Conservation (phyloP, 495 filamentous ascomycete species). For the Penicillium antarcticum region DNA sequence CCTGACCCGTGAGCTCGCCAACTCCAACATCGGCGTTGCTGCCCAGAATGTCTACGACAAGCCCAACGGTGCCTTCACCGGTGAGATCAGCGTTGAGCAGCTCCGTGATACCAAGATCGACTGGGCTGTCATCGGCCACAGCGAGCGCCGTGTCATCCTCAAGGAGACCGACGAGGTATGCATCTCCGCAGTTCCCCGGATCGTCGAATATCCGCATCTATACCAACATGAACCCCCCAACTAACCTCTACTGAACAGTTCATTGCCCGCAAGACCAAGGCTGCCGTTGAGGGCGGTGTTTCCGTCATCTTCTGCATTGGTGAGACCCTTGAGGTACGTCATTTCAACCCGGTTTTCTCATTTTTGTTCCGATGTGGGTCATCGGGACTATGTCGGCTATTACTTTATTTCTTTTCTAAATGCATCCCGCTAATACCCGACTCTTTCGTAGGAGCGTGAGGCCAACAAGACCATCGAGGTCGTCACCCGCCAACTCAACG, state of each 20-base stretch:
- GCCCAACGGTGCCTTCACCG: conserved; percentile 95
- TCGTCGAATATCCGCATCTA: background rate
- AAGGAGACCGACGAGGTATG: conserved; percentile 72
- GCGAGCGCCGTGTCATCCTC: conserved; percentile 83
- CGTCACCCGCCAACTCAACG: conserved; percentile 73
- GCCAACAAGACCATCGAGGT: conserved; percentile 83
- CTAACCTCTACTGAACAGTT: conserved; percentile 42
- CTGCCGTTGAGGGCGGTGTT: conserved; percentile 79
- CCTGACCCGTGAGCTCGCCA: conserved; percentile 71
- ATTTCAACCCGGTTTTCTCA: conserved; percentile 20
- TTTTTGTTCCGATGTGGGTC: conserved; percentile 28
- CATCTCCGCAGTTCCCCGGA: background rate
- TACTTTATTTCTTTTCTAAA: conserved; percentile 9
- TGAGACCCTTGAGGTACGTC: conserved; percentile 74
- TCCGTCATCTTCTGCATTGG: conserved; percentile 95
- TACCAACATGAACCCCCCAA: background rate
- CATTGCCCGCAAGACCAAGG: conserved; percentile 89
- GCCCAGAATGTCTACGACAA: conserved; percentile 97
- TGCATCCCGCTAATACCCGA: conserved; percentile 27
- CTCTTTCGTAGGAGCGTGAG: conserved; percentile 68
- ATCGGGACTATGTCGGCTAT: conserved; percentile 17
- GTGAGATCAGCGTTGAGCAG: conserved; percentile 90
- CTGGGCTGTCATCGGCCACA: conserved; percentile 91
- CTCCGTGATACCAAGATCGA: conserved; percentile 80
- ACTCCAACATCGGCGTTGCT: conserved; percentile 69